phyloP scores from a whole-genome alignment of 1,139 yeast species.

The Spathaspora sp. region DNA sequence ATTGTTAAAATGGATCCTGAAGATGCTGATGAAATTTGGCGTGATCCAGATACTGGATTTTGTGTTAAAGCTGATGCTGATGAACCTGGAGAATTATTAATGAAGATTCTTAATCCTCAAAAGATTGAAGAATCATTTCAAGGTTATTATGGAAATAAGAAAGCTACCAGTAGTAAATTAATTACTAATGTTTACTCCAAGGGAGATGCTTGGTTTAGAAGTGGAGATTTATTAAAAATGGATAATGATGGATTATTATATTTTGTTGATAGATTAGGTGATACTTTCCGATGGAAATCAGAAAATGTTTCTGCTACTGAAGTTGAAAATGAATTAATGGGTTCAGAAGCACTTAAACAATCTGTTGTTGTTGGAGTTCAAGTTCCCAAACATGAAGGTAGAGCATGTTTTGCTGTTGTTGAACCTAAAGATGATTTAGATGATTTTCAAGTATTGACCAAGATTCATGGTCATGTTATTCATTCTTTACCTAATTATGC shows the following conservation, averaged over 20 bases:
- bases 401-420: conserved; percentile 88
- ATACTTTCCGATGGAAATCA: conserved; percentile 95
- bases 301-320: conserved; percentile 95
- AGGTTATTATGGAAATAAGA: conserved; percentile 82
- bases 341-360: conserved; percentile 56
- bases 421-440: conserved; percentile 45
- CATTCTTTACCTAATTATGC: conserved; percentile 79
- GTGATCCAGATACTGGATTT: conserved; percentile 71
- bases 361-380: conserved; percentile 87
- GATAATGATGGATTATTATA: conserved; percentile 73
- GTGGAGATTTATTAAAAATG: conserved; percentile 77
- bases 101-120: conserved; percentile 66
- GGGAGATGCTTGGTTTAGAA: conserved; percentile 91
- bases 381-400: conserved; percentile 88
- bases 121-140: conserved; percentile 75
- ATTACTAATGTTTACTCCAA: conserved; percentile 68
- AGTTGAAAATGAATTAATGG: conserved; percentile 74
- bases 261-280: conserved; percentile 92
- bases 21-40: conserved; percentile 68
- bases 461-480: conserved; percentile 35
- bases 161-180: conserved; percentile 77
- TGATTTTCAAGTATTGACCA: conserved; percentile 29
- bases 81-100: conserved; percentile 87
- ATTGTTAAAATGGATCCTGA: conserved; percentile 79
- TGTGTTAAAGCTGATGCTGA: conserved; percentile 35